phyloP scores from a whole-genome alignment of 805 yeast genomes.

The Ogataea parapolymorpha region DNA sequence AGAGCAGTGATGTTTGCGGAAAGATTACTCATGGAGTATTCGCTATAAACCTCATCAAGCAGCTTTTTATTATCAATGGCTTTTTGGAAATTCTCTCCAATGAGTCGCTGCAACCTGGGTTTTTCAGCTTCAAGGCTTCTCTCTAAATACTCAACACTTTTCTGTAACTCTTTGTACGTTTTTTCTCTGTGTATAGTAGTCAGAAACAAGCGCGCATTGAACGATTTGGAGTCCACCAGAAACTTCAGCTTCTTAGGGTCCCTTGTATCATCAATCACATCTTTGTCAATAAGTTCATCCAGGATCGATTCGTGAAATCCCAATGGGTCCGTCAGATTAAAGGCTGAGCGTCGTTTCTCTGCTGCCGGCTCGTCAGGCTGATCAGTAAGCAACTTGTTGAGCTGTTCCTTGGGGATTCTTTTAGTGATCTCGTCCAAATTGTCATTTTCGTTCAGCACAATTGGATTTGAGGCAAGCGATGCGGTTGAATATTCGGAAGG shows the following conservation, averaged over 20 bases:
- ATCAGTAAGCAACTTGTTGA: conserved; percentile 25
- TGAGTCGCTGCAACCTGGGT: conserved; percentile 45
- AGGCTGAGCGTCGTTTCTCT: not conserved
- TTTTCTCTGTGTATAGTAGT: conserved; percentile 54
- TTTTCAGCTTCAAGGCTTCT: conserved; percentile 47
- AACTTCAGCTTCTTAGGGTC: conserved; percentile 38
- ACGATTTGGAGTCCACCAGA: conserved; percentile 54
- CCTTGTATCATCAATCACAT: conserved; percentile 37
- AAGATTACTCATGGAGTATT: conserved; percentile 38
- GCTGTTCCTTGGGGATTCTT: conserved; percentile 24
- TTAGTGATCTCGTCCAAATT: conserved; percentile 13
- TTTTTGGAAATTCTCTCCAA: conserved; percentile 57
- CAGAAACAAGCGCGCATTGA: conserved; percentile 55
- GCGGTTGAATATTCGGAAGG: conserved; percentile 34
- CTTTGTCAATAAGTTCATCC: conserved; percentile 39
- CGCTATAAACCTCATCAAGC: conserved; percentile 56
- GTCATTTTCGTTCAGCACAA: conserved; percentile 8
- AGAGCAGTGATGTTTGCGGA: conserved; percentile 17
- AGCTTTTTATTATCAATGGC: conserved; percentile 65
- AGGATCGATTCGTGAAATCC: conserved; percentile 48
- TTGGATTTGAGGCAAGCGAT: conserved; percentile 18
- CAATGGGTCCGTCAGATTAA: conserved; percentile 45
- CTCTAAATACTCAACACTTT: conserved; percentile 49
- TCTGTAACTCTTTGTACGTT: conserved; percentile 46
- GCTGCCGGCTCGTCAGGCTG: conserved; percentile 8